These are phyloP conservation scores for Aspergillus calidoustus DNA, from an alignment of 2,329 filamentous ascomycete species.

Conservation along the genomic window DNA sequence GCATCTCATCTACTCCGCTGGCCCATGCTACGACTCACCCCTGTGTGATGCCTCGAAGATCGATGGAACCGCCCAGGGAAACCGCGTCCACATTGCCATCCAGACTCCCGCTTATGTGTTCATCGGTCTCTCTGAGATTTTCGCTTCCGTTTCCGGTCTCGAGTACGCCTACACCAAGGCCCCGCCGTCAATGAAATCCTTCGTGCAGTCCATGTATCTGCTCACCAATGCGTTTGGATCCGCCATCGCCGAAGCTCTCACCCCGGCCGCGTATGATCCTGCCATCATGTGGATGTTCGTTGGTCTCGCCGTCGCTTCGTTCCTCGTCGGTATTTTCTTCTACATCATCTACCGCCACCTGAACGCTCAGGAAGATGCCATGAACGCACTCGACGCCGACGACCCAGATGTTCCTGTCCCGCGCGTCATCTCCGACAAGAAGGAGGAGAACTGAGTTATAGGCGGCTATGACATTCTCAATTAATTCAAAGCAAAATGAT, in stretches of 20 bases:
- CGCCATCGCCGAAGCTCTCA: conserved; percentile 65
- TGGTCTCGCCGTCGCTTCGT: conserved; percentile 58
- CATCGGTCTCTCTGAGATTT: conserved; percentile 58
- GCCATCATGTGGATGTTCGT: conserved; percentile 70
- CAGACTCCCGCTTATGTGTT: conserved; percentile 52
- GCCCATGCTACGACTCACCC: conserved; percentile 56
- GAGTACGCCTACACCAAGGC: conserved; percentile 78
- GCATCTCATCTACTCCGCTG: conserved; percentile 58
- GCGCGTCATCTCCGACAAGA: background rate
- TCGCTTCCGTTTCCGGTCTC: conserved; percentile 69
- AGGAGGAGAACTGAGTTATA: conserved; percentile 5
- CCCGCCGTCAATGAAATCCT: conserved; percentile 69
- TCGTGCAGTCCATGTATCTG: conserved; percentile 61
- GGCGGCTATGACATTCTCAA: background rate
- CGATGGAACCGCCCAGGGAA: conserved; percentile 41
- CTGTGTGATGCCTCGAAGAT: conserved; percentile 38
- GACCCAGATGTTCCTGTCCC: conserved; percentile 30
- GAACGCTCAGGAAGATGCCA: conserved; percentile 54
- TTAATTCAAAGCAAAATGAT: background rate
- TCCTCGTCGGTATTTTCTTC: conserved; percentile 58
- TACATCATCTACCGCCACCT: conserved; percentile 56
- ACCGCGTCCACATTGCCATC: conserved; percentile 50
- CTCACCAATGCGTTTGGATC: conserved; percentile 63
- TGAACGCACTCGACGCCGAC: conserved; percentile 55
- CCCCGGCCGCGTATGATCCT: conserved; percentile 65